phyloP scores from a whole-genome alignment of 139 green algal genomes.

The Closterium sp. region DNA sequence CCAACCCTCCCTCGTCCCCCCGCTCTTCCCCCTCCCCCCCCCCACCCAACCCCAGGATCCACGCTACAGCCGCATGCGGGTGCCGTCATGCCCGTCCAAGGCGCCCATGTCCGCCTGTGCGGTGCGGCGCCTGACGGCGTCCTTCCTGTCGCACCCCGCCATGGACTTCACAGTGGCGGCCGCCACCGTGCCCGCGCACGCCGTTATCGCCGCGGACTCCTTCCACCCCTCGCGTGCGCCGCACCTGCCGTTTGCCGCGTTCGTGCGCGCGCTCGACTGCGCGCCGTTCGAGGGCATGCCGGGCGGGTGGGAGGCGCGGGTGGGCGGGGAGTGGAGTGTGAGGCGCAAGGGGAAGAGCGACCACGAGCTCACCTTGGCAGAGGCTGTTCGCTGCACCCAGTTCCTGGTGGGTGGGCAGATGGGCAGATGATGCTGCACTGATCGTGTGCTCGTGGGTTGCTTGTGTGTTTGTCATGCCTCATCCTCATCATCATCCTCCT shows the following conservation, averaged over 20 bases:
- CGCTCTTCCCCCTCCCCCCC: no score
- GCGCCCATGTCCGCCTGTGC: background rate
- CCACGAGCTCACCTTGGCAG: background rate
- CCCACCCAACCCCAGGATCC: background rate
- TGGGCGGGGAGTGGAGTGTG: background rate
- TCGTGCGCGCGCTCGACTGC: background rate
- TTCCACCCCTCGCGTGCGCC: background rate
- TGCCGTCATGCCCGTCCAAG: background rate
- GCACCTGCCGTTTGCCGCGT: background rate
- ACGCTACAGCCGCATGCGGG: background rate
- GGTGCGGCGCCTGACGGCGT: background rate
- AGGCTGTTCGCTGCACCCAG: background rate
- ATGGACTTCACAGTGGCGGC: background rate
- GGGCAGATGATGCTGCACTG: no score
- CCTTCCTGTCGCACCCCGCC: background rate
- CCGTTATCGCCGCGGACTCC: background rate
- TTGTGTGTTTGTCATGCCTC: no score
- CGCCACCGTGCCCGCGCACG: background rate
- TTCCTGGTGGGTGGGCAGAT: background rate
- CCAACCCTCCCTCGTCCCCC: background rate
- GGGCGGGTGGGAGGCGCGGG: background rate
- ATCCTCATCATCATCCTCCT: no score
- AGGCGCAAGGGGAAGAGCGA: background rate
- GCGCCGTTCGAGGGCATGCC: background rate
- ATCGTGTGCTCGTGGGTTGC: no score